Conservation (phyloP, 345 rosid species). For the Lepidium africanum region DNA sequence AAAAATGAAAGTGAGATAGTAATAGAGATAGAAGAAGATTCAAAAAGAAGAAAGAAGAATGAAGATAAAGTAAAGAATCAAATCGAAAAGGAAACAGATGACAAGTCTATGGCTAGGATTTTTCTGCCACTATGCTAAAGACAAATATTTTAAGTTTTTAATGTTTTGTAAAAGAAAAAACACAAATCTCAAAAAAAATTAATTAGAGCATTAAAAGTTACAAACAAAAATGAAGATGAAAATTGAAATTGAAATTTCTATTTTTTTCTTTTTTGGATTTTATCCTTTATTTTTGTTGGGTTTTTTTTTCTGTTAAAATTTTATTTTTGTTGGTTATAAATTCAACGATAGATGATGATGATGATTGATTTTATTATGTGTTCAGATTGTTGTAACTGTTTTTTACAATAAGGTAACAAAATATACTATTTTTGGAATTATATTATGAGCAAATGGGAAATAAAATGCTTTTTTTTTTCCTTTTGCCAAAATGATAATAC, state of each 20-base stretch:
- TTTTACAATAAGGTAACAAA: background rate
- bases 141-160: conserved; percentile 11
- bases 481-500: background rate
- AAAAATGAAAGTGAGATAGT: conserved; percentile 17
- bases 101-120: conserved; percentile 66
- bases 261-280: too few relatives aligned
- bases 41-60: conserved; percentile 1
- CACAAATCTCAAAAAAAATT: conserved; percentile 8
- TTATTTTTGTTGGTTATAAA: too few relatives aligned
- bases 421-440: background rate
- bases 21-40: conserved; percentile 21
- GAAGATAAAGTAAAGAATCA: conserved; percentile 23
- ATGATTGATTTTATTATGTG: background rate
- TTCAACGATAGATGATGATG: too few relatives aligned
- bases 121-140: conserved; percentile 13
- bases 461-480: background rate
- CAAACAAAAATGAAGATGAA: background rate
- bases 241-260: background rate
- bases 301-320: too few relatives aligned
- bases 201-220: background rate
- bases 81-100: conserved; percentile 29
- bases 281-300: too few relatives aligned
- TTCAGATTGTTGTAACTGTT: background rate
- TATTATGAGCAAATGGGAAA: background rate
- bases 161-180: conserved; percentile 2